Base-by-base conservation (phyloP, 2,329 filamentous ascomycete species). In the Penicillium rolfsii region DNA sequence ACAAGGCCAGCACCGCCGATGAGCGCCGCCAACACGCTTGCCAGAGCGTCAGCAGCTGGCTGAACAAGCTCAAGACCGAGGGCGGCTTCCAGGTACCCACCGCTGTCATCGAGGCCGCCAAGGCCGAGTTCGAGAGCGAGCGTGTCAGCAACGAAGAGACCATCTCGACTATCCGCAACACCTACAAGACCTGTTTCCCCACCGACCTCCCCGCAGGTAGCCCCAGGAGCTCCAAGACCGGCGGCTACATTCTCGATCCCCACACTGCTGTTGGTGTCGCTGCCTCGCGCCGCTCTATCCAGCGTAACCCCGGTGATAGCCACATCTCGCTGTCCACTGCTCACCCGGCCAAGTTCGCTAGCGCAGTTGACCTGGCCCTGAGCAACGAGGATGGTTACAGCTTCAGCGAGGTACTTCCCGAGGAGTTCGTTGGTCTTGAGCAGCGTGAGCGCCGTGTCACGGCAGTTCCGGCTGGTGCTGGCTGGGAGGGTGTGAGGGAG, bases 261-360 rank as follows among this genome's bases (percentile, higher is more conserved):
- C 95, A 99, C 80, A 89, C 92, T 0, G 92, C 95, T 1, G 90
- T 99, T 49, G 95, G 93, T 58, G 84, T 97, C 41, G 84, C 89
- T 19, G 93, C 91, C 0, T 85, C 93, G 0, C 74, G 87, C 57
- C 85, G 93, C 60, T 93, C 91, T 2, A 83, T 91, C 36, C 74
- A 80, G 46, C 82, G 86, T 0, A 74, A 82, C 46, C 76, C 81
- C 1, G 74, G 77, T 2, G 80, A 80, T 16, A 79, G 88, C 55
- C 90, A 96, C 75, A 90, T 99, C 70, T 88, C 92, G 1, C 86
- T 99, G 2, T 91, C 93, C 1, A 99, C 95, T 1, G 95, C 95
- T 2, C 95, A 99, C 77, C 94, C 95, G 0, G 95, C 94, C 63
- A 99, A 99, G 78, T 99, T 99, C 73, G 88, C 90, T 0, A 86